phyloP scores from a whole-genome alignment of 176 grass and related monocot genomes.

The Bromus sterilis region DNA sequence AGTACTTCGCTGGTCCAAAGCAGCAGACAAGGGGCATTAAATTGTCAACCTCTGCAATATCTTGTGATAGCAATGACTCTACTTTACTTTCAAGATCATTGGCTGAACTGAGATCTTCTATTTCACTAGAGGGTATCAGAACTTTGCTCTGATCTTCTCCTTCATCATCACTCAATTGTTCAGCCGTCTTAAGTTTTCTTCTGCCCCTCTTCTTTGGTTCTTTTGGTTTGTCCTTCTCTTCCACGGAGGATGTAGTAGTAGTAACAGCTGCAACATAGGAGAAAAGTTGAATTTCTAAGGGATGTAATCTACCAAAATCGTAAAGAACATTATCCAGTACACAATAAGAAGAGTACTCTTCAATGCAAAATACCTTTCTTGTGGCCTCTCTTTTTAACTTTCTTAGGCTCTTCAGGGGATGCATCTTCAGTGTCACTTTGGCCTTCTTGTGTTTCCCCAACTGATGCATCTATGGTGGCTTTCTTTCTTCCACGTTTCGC shows the following conservation, averaged over 20 bases:
- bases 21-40: conserved; percentile 64
- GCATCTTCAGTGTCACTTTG: conserved; percentile 7
- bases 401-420: conserved; percentile 42
- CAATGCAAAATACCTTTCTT: conserved; percentile 52
- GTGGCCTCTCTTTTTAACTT: conserved; percentile 25
- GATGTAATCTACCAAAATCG: background rate
- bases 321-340: background rate
- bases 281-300: background rate
- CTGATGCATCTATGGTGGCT: background rate
- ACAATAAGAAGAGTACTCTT: background rate
- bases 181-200: conserved; percentile 24
- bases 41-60: conserved; percentile 35
- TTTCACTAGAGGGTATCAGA: background rate
- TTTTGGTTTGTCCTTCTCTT: conserved; percentile 35
- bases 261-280: conserved; percentile 25
- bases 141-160: conserved; percentile 10
- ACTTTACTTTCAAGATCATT: conserved; percentile 29
- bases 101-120: background rate
- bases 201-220: conserved; percentile 54
- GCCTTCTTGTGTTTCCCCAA: conserved; percentile 1
- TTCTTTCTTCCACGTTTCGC: conserved; percentile 49
- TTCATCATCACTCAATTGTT: conserved; percentile 12
- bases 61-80: conserved; percentile 28
- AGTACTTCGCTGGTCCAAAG: conserved; percentile 70
- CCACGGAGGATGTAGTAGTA: conserved; percentile 8